Evolutionary conservation across 441 rosid species (phyloP), one percentile per base, ranked within the genome.

Genomic region (Pelargonium citronellum): DNA sequence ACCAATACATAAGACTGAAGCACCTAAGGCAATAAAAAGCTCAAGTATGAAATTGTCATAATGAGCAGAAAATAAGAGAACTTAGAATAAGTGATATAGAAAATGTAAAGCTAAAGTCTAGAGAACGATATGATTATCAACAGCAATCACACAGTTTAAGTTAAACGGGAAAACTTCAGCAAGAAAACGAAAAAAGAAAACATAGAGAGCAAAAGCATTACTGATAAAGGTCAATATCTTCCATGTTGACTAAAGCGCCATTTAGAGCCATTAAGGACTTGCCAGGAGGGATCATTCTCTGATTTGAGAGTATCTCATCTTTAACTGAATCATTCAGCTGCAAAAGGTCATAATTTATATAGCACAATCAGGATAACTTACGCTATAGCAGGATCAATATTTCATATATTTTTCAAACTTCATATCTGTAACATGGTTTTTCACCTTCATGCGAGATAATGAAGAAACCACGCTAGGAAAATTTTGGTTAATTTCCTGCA

Each of bases 401-500:
- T 64, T 65, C 67, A 41, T 24, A n/a, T n/a, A 64, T 67, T 75
- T 69, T 53, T 70, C 51, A 67, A 70, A 17, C 46, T 13, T 6
- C 5, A 27, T 3, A 67, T 9, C 13, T n/a, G 9, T 47, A 51
- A 62, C 62, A 73, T 57, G 64, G 60, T 37, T 62, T 63, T 55
- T 72, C 82, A 95, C 98, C 99, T 92, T 95, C 95, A 86, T 90
- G 68, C 95, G 97, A 74, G 99, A 95, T 76, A 95, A 84, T 69
- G 96, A 92, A 73, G 99, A 95, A 79, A 95, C 98, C 64, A 89
- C 85, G 74, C 93, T 92, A 11, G 98, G 99, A 83, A 95, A 95
- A 79, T 95, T 95, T 82, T 92, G 98, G 83, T 83, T 95, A 77
- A 95, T 92, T 84, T 95, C 98, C 78, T 88, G 96, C 98, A 95